Evolutionary conservation across 2,329 filamentous ascomycete genomes (phyloP).

Genomic region (Calonectria crousiana): DNA sequence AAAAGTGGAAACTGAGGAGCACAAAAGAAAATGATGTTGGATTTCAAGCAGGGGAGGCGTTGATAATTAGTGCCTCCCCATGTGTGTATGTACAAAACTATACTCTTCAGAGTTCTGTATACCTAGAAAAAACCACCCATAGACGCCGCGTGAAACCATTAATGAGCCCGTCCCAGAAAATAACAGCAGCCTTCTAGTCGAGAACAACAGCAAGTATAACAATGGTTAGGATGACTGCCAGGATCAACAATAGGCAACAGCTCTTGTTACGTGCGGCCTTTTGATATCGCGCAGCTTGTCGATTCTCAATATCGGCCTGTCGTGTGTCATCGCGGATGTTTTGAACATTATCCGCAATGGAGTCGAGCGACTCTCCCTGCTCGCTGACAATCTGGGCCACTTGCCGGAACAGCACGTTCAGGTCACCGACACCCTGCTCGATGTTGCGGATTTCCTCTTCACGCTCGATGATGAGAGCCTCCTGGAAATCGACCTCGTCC

Average conservation of each 20-base stretch:
- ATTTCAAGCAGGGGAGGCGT: conserved; percentile 21
- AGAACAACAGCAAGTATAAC: conserved; percentile 88
- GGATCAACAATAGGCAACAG: conserved; percentile 89
- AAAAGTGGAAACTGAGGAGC: conserved; percentile 17
- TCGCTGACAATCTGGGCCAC: conserved; percentile 98
- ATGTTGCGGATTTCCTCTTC: conserved; percentile 98
- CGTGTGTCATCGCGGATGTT: conserved; percentile 84
- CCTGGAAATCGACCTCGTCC: conserved; percentile 97
- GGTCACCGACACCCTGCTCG: conserved; percentile 92
- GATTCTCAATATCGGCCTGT: conserved; percentile 87
- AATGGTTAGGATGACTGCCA: conserved; percentile 90
- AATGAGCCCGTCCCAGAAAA: conserved; percentile 30
- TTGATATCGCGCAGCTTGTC: conserved; percentile 90
- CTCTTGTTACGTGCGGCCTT: conserved; percentile 95
- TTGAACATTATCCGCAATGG: conserved; percentile 90
- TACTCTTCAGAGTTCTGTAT: conserved; percentile 37
- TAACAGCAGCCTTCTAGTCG: conserved; percentile 61
- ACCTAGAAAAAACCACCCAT: conserved; percentile 41
- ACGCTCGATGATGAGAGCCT: conserved; percentile 93
- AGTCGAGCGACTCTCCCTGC: conserved; percentile 89
- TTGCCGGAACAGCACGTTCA: conserved; percentile 97
- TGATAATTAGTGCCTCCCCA: conserved; percentile 30
- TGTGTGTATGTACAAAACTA: conserved; percentile 40
- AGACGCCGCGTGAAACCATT: conserved; percentile 37
- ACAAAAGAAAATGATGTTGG: conserved; percentile 28